phyloP scores from a whole-genome alignment of 2,329 filamentous ascomycete genomes.

The Xylogone sp. region DNA sequence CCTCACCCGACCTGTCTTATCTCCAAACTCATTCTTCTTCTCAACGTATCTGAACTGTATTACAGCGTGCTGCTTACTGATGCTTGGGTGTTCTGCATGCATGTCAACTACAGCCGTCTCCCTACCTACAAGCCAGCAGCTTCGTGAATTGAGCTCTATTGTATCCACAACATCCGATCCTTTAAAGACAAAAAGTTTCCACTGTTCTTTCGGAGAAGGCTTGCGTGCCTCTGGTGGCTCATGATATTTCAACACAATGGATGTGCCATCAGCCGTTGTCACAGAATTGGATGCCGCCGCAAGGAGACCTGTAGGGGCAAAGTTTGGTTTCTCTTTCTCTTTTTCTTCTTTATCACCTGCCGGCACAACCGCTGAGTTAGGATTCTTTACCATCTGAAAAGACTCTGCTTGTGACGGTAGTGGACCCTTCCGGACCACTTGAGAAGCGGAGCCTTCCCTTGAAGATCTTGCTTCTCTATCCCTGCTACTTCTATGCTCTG shows the following conservation, averaged over 20 bases:
- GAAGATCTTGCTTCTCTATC: constrained; percentile 12
- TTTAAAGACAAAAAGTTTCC: constrained; percentile 94
- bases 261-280: constrained; percentile 67
- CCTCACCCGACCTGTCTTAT: constrained; percentile 72
- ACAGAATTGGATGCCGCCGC: constrained; percentile 82
- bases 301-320: constrained; percentile 71
- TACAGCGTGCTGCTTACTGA: constrained; percentile 93
- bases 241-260: constrained; percentile 88
- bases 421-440: constrained; percentile 37
- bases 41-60: constrained; percentile 87
- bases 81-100: constrained; percentile 81
- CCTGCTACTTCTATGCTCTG: constrained; percentile 14
- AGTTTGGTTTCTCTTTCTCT: constrained; percentile 87
- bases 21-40: constrained; percentile 81
- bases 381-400: constrained; percentile 51
- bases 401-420: constrained; percentile 57
- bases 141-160: constrained; percentile 69
- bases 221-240: constrained; percentile 92
- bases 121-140: constrained; percentile 87
- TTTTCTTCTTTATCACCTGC: constrained; percentile 40
- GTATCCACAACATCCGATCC: constrained; percentile 76
- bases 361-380: constrained; percentile 16
- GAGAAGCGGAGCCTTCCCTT: constrained; percentile 17
- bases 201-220: constrained; percentile 70
- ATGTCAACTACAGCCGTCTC: constrained; percentile 80